Conservation (phyloP, 768 basidiomycete species). For the Sarcodon aspratus region DNA sequence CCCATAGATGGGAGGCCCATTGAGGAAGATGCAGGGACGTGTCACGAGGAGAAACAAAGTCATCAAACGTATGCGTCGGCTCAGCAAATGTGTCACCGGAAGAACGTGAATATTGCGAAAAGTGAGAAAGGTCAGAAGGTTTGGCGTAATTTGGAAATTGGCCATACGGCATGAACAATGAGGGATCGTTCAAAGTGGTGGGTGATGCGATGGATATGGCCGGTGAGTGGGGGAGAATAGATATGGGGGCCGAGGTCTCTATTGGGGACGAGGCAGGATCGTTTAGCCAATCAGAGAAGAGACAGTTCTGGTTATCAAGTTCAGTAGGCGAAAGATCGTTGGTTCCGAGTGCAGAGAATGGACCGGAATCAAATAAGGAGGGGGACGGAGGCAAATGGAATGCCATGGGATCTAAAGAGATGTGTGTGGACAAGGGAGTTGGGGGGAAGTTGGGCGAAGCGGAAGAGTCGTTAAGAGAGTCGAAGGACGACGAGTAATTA, state of each 20-base stretch:
- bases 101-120: neutral
- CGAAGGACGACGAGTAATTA: slow-evolving; percentile 18
- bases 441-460: slow-evolving; percentile 27
- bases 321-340: slow-evolving; percentile 16
- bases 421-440: slow-evolving; percentile 27
- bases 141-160: slow-evolving; percentile 42
- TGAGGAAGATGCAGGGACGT: slow-evolving; percentile 45
- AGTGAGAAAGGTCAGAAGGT: slow-evolving; percentile 18
- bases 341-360: slow-evolving; percentile 21
- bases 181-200: slow-evolving; percentile 31
- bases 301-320: slow-evolving; percentile 29
- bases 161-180: slow-evolving; percentile 35
- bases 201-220: slow-evolving; percentile 34
- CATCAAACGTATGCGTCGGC: neutral
- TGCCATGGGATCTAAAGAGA: slow-evolving; percentile 11
- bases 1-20: slow-evolving; percentile 64
- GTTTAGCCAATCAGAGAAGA: slow-evolving; percentile 50
- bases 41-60: slow-evolving; percentile 51
- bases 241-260: slow-evolving; percentile 48
- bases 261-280: slow-evolving; percentile 33
- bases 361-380: slow-evolving; percentile 21
- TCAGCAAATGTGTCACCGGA: slow-evolving; percentile 13
- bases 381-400: slow-evolving; percentile 20
- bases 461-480: slow-evolving; percentile 30
- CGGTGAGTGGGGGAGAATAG: slow-evolving; percentile 35